Conservation (phyloP, 2,329 filamentous ascomycete species). For the Colletotrichum shisoi region DNA sequence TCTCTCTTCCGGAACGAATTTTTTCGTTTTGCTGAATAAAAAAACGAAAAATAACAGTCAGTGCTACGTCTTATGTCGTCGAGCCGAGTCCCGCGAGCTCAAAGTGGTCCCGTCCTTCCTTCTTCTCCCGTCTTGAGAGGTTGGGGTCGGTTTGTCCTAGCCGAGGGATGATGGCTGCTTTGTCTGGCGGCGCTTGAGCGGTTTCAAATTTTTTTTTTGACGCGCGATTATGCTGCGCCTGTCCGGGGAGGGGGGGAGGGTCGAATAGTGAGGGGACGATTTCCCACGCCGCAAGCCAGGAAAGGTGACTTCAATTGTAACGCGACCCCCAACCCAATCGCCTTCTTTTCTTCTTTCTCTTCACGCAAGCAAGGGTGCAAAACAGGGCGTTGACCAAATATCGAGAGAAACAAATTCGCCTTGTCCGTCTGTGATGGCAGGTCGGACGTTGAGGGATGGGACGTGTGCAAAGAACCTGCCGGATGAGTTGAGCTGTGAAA, state of each 20-base stretch:
- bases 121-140: conserved; percentile 22
- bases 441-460: not conserved
- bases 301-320: conserved; percentile 18
- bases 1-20: not conserved
- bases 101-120: conserved; percentile 3
- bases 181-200: conserved; percentile 50
- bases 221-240: conserved; percentile 58
- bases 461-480: conserved; percentile 16
- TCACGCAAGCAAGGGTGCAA: not conserved
- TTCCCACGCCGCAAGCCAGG: conserved; percentile 18
- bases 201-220: conserved; percentile 45
- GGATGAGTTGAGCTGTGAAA: conserved; percentile 28
- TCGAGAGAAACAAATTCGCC: not conserved
- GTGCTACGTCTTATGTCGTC: not conserved
- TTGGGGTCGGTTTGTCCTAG: conserved; percentile 22
- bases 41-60: not conserved
- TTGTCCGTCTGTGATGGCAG: not conserved
- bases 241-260: conserved; percentile 46
- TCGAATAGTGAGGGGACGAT: conserved; percentile 28
- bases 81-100: conserved; percentile 8
- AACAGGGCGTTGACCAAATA: not conserved
- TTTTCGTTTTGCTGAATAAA: no score
- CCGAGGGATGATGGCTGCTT: conserved; percentile 38
- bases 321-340: conserved; percentile 26
- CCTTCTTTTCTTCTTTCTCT: not conserved